Evolutionary conservation across 352 stramenopile species (phyloP).

Genomic region (Sclerospora graminicola): DNA sequence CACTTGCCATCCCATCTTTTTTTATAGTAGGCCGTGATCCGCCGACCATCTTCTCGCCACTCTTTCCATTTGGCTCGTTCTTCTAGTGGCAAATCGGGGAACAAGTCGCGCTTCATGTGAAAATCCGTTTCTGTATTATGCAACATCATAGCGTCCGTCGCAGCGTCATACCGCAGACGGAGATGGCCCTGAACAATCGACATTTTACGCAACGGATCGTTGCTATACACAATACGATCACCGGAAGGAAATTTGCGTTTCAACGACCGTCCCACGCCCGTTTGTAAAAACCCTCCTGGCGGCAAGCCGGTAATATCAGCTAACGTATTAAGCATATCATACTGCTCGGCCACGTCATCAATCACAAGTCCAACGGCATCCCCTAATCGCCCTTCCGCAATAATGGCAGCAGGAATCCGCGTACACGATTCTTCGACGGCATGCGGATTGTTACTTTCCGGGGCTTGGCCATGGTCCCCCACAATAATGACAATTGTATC

Average conservation of each 20-base stretch:
- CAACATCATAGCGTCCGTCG: not conserved
- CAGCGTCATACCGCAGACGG: constrained; percentile 3
- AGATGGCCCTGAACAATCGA: constrained; percentile 5
- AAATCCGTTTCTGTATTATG: constrained; percentile 4
- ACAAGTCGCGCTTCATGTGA: constrained; percentile 4
- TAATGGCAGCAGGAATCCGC: constrained; percentile 2
- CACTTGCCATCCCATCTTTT: constrained; percentile 5
- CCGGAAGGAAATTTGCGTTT: constrained; percentile 3
- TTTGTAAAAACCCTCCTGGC: constrained; percentile 2
- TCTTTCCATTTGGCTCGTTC: not conserved
- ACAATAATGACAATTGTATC: constrained; percentile 2
- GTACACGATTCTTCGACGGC: constrained; percentile 1
- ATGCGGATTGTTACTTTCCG: not conserved
- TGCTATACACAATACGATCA: constrained; percentile 3
- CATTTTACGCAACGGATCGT: constrained; percentile 6
- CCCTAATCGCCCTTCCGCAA: constrained; percentile 5
- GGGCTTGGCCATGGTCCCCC: not conserved
- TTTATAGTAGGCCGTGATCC: constrained; percentile 2
- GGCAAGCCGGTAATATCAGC: constrained; percentile 5
- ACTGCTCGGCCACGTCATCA: constrained; percentile 7
- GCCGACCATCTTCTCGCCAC: constrained; percentile 4
- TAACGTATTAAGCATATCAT: constrained; percentile 9
- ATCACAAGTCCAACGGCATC: constrained; percentile 2
- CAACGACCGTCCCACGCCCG: constrained; percentile 5
- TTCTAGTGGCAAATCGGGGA: constrained; percentile 1